Evolutionary conservation across 371 early-diverging fungal genomes (phyloP).

Genomic region (Haplosporangium sp.): DNA sequence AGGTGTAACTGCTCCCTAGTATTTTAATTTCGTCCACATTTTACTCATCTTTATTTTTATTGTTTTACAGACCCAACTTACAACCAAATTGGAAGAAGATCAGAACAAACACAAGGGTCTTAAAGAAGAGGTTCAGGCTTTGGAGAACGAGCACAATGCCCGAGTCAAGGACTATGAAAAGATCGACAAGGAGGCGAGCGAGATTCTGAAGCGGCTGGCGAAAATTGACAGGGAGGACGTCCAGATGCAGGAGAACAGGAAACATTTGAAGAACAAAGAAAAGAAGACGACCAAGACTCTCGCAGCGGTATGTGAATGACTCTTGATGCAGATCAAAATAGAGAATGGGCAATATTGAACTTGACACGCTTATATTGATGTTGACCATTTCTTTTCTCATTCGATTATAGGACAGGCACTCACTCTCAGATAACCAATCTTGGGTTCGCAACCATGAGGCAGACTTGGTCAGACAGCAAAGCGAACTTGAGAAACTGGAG

Average conservation of each 20-base stretch:
- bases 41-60: too few species aligned
- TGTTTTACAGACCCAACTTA: slow-evolving; percentile 58
- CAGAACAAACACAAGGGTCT: slow-evolving; percentile 63
- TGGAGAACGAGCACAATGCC: slow-evolving; percentile 66
- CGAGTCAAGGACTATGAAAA: slow-evolving; percentile 73
- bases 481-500: slow-evolving; percentile 73
- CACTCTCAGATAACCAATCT: slow-evolving; percentile 60
- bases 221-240: slow-evolving; percentile 86
- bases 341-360: too few species aligned
- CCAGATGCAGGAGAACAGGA: slow-evolving; percentile 79
- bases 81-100: slow-evolving; percentile 68
- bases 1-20: too few species aligned
- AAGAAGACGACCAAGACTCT: slow-evolving; percentile 74
- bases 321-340: too few species aligned
- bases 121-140: slow-evolving; percentile 65
- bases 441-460: slow-evolving; percentile 66
- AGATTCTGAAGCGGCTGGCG: slow-evolving; percentile 68
- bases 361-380: too few species aligned
- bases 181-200: slow-evolving; percentile 67
- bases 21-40: background rate
- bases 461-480: slow-evolving; percentile 62
- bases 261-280: slow-evolving; percentile 79
- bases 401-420: slow-evolving; percentile 61
- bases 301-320: slow-evolving; percentile 59
- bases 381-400: background rate